Base-by-base conservation (phyloP, 805 yeast species). In the Cyberlindnera japonica region DNA sequence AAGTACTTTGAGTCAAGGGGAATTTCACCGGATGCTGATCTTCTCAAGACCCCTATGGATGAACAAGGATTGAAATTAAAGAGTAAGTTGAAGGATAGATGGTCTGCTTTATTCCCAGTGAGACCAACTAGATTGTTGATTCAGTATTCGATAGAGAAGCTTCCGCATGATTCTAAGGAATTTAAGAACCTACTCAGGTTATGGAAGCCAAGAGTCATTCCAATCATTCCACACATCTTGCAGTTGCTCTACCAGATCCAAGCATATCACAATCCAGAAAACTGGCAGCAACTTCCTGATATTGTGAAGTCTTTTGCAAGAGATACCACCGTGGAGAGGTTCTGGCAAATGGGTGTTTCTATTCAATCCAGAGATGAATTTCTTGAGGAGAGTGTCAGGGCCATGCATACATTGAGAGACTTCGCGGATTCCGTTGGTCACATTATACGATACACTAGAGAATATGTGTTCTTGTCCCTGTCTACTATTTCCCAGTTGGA, bases 351-450 rank as follows among this genome's bases (percentile, higher is more conserved):
- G 45, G 99, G 99, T 14, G 95, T 95, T 17, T 86, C 96, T 1
- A 84, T 86, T 43, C 95, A 93, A 63, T 81, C 95, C 3, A 83
- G 87, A 54, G 98, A 93, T 58, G 89, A 93, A 24, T 95, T 93
- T 51, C 82, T 93, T 48, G 95, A 86, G 58, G 98, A 93, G 58
- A 89, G 81, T 54, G 95, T 87, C 43, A 88, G 84, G 58, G 98
- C 99, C 0, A 87, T 93, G 69, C 83, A 84, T 48, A 90, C 99
- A 0, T 66, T 93, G 43, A 75, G 98, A 50, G 99, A 93, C 64
- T 93, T 93, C 70, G 98, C 99, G 0, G 98, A 95, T 59, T 84
- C 95, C 12, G 95, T 93, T 12, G 99, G 99, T 14, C 97, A 93
- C 61, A 86, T 88, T 55, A 82, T 93, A 13, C 72, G 99, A 54